Evolutionary conservation across 2,329 filamentous ascomycete species (phyloP), one percentile per base, ranked within the genome.

Genomic region (Alternaria gansuensis): DNA sequence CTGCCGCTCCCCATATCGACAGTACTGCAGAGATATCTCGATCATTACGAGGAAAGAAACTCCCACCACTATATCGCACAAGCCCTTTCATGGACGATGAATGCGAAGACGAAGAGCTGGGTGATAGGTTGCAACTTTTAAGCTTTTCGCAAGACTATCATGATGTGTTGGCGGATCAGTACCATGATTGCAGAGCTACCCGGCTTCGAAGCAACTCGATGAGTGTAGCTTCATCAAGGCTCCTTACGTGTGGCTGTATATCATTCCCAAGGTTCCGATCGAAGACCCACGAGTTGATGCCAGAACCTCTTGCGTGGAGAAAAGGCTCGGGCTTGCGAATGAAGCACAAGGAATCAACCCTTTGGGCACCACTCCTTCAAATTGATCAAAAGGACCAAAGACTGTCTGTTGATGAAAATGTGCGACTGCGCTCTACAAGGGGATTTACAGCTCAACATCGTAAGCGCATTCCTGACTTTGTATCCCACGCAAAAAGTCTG

Each of bases 91-190:
- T 51, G 11, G 58, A 67, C n/a, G 64, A 69, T 33, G 56, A 48
- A 34, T 64, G 59, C 57, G 66, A 66, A 39, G 61, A 67, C 44
- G 39, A 52, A 7, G 64, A 68, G 1, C 55, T 69, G 55, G 62
- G 65, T 39, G 67, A 70, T 7, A 68, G 64, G 45, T 51, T 66
- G 33, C 59, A 64, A 40, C 56, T 69, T 43, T 43, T 72, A n/a
- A 69, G 66, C 50, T 70, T 73, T 43, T 69, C 66, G 11, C 69
- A 74, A 54, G 74, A 74, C 17, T 75, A 75, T 34, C 73, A 75
- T 40, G 57, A 68, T 31, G 54, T 71, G 5, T 51, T 75, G 6
- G 60, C 62, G 13, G 65, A 72, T 26, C 67, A 69, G 36, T 72
- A 72, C 43, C 61, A 68, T n/a, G 62, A 67, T 37, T 49, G 54